A percentile compares a stretch with the other conserved stretches of the same genome.
Conservation (phyloP, 2,329 filamentous ascomycete species). For the Diplodia sapinea region DNA sequence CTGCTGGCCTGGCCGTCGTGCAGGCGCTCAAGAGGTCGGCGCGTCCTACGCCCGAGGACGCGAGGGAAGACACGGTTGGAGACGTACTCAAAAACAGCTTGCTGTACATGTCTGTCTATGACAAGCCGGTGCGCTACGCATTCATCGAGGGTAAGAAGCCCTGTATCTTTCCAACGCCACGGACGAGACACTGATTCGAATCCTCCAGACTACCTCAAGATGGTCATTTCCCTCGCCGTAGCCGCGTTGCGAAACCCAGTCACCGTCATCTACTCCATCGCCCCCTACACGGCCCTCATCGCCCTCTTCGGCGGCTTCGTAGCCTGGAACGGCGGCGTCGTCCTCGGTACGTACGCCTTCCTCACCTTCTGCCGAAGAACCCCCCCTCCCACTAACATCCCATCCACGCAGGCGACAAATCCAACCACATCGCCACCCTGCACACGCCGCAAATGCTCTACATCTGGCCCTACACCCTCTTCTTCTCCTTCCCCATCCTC, state of each 20-base stretch:
- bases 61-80: slow-evolving; percentile 5
- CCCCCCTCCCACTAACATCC: slow-evolving; percentile 24
- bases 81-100: slow-evolving; percentile 25
- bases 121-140: slow-evolving; percentile 32
- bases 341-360: slow-evolving; percentile 68
- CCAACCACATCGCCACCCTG: slow-evolving; percentile 87
- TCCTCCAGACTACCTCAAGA: slow-evolving; percentile 52
- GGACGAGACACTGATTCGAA: background rate
- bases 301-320: slow-evolving; percentile 75
- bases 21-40: slow-evolving; percentile 38
- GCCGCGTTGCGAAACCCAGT: slow-evolving; percentile 57
- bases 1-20: slow-evolving; percentile 61
- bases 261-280: slow-evolving; percentile 47
- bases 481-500: slow-evolving; percentile 82
- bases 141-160: slow-evolving; percentile 29
- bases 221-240: slow-evolving; percentile 67
- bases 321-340: slow-evolving; percentile 86
- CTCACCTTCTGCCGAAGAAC: slow-evolving; percentile 1
- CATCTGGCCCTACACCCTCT: slow-evolving; percentile 85
- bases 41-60: slow-evolving; percentile 12
- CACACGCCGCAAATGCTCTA: slow-evolving; percentile 94
- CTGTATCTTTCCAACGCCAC: too few species aligned
- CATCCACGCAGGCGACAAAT: slow-evolving; percentile 76
- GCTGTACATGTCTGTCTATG: slow-evolving; percentile 32
- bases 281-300: slow-evolving; percentile 67